phyloP scores from a whole-genome alignment of 148 eudicot species.

The Gaultheria prostrata region DNA sequence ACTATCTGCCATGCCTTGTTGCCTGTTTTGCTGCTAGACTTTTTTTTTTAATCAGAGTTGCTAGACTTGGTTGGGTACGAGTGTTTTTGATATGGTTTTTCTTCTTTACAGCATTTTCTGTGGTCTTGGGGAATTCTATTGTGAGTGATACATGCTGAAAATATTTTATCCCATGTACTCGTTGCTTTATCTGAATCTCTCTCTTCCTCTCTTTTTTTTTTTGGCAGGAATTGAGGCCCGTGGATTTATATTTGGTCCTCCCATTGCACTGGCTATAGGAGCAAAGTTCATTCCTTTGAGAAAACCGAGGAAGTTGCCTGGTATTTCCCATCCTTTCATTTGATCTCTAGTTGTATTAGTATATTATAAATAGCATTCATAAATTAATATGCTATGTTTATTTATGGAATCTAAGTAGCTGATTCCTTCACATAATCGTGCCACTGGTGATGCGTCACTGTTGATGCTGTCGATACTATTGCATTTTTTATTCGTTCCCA shows the following conservation, averaged over 20 bases:
- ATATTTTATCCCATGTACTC: not conserved
- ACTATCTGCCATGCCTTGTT: not conserved
- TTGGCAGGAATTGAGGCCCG: slow-evolving; percentile 80
- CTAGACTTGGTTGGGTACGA: not conserved
- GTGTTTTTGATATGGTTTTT: not conserved
- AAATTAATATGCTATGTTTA: not conserved
- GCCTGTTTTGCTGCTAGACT: not conserved
- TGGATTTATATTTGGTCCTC: slow-evolving; percentile 92
- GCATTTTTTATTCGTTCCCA: not conserved
- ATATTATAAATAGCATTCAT: too few species aligned
- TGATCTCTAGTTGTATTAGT: not conserved
- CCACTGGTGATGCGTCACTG: not conserved
- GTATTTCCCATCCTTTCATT: slow-evolving; percentile 27
- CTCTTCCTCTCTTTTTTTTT: not conserved
- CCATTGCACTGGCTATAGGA: slow-evolving; percentile 92
- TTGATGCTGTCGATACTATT: not conserved
- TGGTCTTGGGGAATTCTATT: not conserved
- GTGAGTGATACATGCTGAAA: not conserved
- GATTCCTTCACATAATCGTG: not conserved
- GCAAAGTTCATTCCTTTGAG: slow-evolving; percentile 93
- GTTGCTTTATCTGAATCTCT: not conserved
- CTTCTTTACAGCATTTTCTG: not conserved
- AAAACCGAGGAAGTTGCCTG: slow-evolving; percentile 88
- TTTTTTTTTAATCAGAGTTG: too few species aligned
- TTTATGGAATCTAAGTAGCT: not conserved